Evolutionary conservation across 2,329 filamentous ascomycete species (phyloP).

Genomic region (Alternaria triticimaculans): DNA sequence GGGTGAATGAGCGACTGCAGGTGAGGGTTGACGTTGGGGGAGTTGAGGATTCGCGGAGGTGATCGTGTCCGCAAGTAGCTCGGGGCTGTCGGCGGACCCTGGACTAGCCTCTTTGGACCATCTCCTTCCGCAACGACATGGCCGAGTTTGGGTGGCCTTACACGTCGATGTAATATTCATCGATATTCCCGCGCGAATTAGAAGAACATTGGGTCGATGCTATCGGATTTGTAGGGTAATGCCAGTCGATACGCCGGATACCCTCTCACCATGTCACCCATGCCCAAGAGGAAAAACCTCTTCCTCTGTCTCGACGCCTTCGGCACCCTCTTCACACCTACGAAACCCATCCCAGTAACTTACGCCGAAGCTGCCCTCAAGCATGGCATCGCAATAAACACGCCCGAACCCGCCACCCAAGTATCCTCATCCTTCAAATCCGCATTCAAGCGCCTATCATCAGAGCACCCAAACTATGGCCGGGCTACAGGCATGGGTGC

Average conservation of each 20-base stretch:
- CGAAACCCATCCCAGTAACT: constrained; percentile 57
- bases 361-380: constrained; percentile 61
- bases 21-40: constrained; percentile 18
- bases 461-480: constrained; percentile 65
- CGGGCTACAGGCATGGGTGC: constrained; percentile 59
- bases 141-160: neutral
- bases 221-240: neutral
- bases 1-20: constrained; percentile 40
- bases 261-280: constrained; percentile 6
- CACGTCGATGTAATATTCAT: neutral
- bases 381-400: constrained; percentile 57
- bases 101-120: constrained; percentile 28
- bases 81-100: constrained; percentile 15
- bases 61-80: constrained; percentile 34
- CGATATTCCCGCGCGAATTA: neutral
- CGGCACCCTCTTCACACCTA: constrained; percentile 67
- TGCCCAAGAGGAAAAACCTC: constrained; percentile 52
- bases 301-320: constrained; percentile 70
- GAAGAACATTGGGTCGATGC: neutral
- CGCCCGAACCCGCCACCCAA: constrained; percentile 27
- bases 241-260: neutral
- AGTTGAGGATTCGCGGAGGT: constrained; percentile 28
- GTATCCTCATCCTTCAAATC: constrained; percentile 42
- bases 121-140: constrained; percentile 14
- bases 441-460: constrained; percentile 59